Evolutionary conservation across 495 filamentous ascomycete genomes (phyloP).

Genomic region (Aspergillus biplanus): DNA sequence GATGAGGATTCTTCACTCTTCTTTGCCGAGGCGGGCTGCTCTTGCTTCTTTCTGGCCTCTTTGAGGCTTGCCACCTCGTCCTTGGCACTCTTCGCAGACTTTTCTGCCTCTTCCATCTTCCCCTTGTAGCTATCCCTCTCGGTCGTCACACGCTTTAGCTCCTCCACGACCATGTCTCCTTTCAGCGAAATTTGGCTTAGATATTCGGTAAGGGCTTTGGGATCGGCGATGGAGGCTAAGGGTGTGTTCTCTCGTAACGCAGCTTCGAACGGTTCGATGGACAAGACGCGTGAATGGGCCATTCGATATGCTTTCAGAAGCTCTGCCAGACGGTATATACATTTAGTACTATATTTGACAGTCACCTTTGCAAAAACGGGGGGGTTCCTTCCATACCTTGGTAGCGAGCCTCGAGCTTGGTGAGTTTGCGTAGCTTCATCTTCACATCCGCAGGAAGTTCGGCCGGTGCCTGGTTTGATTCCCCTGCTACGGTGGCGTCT

Average conservation of each 20-base stretch:
- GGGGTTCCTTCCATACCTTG: conserved; percentile 60
- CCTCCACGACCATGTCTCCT: conserved; percentile 87
- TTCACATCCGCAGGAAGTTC: conserved; percentile 77
- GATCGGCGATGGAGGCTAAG: conserved; percentile 82
- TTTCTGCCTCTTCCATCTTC: conserved; percentile 71
- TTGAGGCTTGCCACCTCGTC: conserved; percentile 57
- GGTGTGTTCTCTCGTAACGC: conserved; percentile 89
- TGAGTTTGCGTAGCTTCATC: conserved; percentile 69
- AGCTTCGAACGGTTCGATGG: conserved; percentile 92
- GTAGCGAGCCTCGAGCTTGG: conserved; percentile 85
- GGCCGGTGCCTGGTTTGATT: conserved; percentile 33
- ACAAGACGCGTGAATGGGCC: conserved; percentile 79
- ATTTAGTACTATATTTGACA: not conserved
- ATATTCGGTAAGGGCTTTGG: conserved; percentile 85
- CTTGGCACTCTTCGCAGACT: conserved; percentile 59
- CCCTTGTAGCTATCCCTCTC: conserved; percentile 82
- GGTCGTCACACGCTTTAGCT: conserved; percentile 82
- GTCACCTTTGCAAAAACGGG: not conserved
- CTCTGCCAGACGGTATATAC: conserved; percentile 52
- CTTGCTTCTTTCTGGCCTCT: conserved; percentile 34
- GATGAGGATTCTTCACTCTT: conserved; percentile 23
- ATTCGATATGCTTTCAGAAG: conserved; percentile 87
- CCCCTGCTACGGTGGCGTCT: conserved; percentile 7
- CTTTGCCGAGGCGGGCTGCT: conserved; percentile 23
- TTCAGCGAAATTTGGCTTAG: conserved; percentile 87